A percentile compares a stretch with the other conserved stretches of the same genome.
These are phyloP conservation scores for Magnusiomyces suaveolens DNA, from an alignment of 1,139 yeast species.

Conservation along the genomic window DNA sequence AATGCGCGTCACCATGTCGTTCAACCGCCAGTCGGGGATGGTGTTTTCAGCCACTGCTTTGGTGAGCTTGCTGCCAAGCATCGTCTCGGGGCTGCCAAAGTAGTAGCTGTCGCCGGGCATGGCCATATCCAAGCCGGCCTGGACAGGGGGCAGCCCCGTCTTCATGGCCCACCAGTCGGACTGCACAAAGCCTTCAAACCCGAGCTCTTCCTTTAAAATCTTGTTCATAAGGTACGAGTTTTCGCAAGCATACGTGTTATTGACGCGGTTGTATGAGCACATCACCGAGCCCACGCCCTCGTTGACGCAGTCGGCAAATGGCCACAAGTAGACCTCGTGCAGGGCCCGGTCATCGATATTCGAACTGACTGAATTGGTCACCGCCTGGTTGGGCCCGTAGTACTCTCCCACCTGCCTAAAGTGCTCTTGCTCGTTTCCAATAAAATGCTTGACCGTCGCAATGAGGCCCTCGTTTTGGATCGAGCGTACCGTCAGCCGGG, in stretches of 20 bases:
- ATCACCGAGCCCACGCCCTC: slow-evolving; percentile 55
- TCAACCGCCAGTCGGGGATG: slow-evolving; percentile 45
- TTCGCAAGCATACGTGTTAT: slow-evolving; percentile 53
- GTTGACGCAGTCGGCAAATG: slow-evolving; percentile 52
- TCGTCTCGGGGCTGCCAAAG: slow-evolving; percentile 40
- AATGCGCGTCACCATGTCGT: slow-evolving; percentile 55
- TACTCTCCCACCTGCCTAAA: slow-evolving; percentile 53
- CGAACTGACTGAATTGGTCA: slow-evolving; percentile 25
- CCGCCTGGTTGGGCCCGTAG: slow-evolving; percentile 28
- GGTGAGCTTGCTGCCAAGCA: slow-evolving; percentile 51
- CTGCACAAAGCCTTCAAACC: slow-evolving; percentile 58
- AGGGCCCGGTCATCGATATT: slow-evolving; percentile 53
- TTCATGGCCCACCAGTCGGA: slow-evolving; percentile 57
- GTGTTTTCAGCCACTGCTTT: slow-evolving; percentile 49
- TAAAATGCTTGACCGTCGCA: slow-evolving; percentile 46
- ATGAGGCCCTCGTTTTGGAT: slow-evolving; percentile 51
- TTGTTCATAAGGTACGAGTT: slow-evolving; percentile 49
- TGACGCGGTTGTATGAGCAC: slow-evolving; percentile 54
- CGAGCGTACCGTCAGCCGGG: slow-evolving; percentile 46
- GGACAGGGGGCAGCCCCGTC: slow-evolving; percentile 47
- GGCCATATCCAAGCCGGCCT: slow-evolving; percentile 56
- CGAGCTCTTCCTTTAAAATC: slow-evolving; percentile 51
- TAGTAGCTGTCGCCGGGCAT: slow-evolving; percentile 52
- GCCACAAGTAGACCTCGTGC: slow-evolving; percentile 59
- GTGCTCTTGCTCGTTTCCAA: slow-evolving; percentile 59